A percentile compares a stretch with the other conserved stretches of the same genome.
Evolutionary conservation across 768 basidiomycete genomes (phyloP).

Genomic region (Russula griseocarnosa): DNA sequence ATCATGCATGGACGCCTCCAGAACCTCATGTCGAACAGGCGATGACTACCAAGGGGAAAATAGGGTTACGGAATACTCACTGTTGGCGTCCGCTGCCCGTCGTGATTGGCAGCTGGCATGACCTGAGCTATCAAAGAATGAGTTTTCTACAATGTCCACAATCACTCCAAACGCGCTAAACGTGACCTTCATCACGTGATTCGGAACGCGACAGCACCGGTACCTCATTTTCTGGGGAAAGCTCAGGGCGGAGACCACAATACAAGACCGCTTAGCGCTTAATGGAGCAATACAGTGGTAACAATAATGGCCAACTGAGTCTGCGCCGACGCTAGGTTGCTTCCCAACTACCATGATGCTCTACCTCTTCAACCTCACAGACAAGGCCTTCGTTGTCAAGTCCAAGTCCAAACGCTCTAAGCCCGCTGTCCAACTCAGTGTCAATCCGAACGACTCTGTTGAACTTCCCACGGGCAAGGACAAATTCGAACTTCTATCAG

Average conservation of each 20-base stretch:
- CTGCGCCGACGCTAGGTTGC: neutral
- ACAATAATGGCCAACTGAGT: neutral
- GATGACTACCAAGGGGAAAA: neutral
- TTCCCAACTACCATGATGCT: constrained; percentile 29
- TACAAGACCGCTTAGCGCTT: neutral
- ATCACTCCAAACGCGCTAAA: neutral
- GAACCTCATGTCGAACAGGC: constrained; percentile 40
- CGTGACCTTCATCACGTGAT: constrained; percentile 3
- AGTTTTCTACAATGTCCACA: neutral
- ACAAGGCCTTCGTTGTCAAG: constrained; percentile 31
- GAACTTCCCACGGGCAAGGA: constrained; percentile 19
- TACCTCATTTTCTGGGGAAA: too few species aligned
- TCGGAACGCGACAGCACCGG: too few species aligned
- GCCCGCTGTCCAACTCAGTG: neutral
- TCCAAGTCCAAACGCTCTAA: neutral
- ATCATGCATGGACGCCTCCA: constrained; percentile 72
- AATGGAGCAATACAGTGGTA: neutral
- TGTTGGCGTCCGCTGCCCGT: constrained; percentile 7
- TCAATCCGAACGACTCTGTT: constrained; percentile 17
- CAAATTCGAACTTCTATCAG: constrained; percentile 10
- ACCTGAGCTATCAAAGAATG: neutral
- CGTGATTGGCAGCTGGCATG: constrained; percentile 10
- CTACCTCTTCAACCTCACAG: constrained; percentile 40
- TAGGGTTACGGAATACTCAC: constrained; percentile 6
- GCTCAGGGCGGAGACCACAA: neutral